phyloP scores from a whole-genome alignment of 768 basidiomycete species.

The Rhodotorula graminis region DNA sequence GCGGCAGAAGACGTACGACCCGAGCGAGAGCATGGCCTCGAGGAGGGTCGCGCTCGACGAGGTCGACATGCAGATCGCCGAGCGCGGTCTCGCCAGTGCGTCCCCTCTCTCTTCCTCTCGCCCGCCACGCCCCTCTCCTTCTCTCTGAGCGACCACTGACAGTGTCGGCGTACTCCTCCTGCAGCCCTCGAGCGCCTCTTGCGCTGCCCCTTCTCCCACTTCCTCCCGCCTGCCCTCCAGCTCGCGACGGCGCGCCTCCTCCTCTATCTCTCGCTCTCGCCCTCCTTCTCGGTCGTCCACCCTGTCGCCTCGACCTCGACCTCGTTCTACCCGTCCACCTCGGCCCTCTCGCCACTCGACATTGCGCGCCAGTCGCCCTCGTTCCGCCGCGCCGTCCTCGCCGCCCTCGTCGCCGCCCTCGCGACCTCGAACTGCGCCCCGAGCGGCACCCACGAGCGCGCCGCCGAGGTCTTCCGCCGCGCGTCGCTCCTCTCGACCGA shows the following conservation, averaged over 20 bases:
- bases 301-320: conserved; percentile 18
- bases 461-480: conserved; percentile 9
- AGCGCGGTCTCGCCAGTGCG: conserved; percentile 27
- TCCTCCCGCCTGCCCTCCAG: conserved; percentile 30
- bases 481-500: conserved; percentile 1
- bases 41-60: conserved; percentile 16
- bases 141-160: no score
- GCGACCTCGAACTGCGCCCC: conserved; percentile 1
- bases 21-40: conserved; percentile 28
- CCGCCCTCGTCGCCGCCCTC: conserved; percentile 3
- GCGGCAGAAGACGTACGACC: conserved; percentile 32
- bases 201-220: conserved; percentile 16
- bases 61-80: conserved; percentile 22
- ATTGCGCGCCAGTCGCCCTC: conserved; percentile 12
- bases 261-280: conserved; percentile 32
- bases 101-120: not conserved
- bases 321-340: conserved; percentile 30
- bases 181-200: conserved; percentile 36
- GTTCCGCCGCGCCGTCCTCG: conserved; percentile 19
- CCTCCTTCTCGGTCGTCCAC: conserved; percentile 18
- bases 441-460: conserved; percentile 2
- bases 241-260: conserved; percentile 36
- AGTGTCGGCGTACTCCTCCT: rapidly evolving
- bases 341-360: conserved; percentile 8
- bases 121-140: no score